Conservation (phyloP, 768 basidiomycete genomes). For the Infundibulicybe gibba region DNA sequence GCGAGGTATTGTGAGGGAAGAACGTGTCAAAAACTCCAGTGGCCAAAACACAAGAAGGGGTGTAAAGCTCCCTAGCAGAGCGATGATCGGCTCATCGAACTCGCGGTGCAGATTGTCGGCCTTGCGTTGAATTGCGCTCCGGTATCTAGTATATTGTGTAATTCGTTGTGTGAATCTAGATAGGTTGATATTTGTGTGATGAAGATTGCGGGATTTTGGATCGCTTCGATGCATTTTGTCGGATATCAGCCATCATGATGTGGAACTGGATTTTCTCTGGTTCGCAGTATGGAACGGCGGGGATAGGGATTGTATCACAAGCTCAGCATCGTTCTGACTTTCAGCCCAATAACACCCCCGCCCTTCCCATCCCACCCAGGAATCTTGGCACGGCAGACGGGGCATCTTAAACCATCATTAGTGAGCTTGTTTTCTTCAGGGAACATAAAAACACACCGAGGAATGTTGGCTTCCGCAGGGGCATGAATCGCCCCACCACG, state of each 20-base stretch:
- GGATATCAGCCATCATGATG: too few relatives aligned
- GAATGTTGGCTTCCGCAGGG: slow-evolving; percentile 31
- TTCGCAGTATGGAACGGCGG: too few relatives aligned
- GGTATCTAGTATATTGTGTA: too few relatives aligned
- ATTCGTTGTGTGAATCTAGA: too few relatives aligned
- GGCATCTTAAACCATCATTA: slow-evolving; percentile 40
- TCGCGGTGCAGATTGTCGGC: too few relatives aligned
- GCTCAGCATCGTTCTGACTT: slow-evolving; percentile 40
- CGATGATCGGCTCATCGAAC: slow-evolving; percentile 15
- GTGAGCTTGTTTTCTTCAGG: not conserved
- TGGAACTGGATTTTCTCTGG: too few relatives aligned
- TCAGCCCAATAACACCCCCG: slow-evolving; percentile 63
- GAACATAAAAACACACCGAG: slow-evolving; percentile 28
- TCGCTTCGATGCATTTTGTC: too few relatives aligned
- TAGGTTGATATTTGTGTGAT: too few relatives aligned
- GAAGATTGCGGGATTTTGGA: too few relatives aligned
- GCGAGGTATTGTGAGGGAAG: slow-evolving; percentile 28
- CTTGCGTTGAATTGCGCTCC: not conserved
- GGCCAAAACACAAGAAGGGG: slow-evolving; percentile 34
- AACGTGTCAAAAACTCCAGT: slow-evolving; percentile 34
- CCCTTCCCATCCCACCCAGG: slow-evolving; percentile 71
- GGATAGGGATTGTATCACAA: slow-evolving; percentile 21
- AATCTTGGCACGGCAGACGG: slow-evolving; percentile 66
- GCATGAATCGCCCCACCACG: slow-evolving; percentile 32
- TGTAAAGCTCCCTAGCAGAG: slow-evolving; percentile 21